These are phyloP conservation scores for Zanthoxylum bungeanum DNA, from an alignment of 345 rosid species.

Conservation along the genomic window DNA sequence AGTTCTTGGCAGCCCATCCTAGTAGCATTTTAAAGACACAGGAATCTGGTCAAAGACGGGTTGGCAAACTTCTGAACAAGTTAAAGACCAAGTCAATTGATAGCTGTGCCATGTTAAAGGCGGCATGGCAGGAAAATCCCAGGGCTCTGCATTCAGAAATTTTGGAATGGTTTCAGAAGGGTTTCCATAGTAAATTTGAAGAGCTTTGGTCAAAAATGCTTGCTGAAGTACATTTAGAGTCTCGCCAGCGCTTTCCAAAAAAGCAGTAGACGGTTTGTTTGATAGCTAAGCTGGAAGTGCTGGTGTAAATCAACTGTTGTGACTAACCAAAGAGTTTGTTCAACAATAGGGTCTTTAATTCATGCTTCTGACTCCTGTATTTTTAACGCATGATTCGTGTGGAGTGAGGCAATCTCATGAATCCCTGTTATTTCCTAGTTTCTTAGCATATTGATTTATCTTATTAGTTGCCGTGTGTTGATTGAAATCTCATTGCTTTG, in stretches of 20 bases:
- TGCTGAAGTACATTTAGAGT: constrained; percentile 39
- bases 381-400: not conserved
- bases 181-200: constrained; percentile 40
- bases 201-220: constrained; percentile 64
- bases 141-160: constrained; percentile 48
- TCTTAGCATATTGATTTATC: not conserved
- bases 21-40: constrained; percentile 52
- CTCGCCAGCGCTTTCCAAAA: constrained; percentile 29
- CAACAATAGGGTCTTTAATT: not conserved
- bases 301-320: not conserved
- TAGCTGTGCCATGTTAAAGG: constrained; percentile 45
- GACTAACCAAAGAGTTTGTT: not conserved
- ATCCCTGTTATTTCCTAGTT: not conserved
- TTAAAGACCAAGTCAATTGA: constrained; percentile 42
- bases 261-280: constrained; percentile 10
- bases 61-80: constrained; percentile 56
- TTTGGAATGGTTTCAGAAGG: constrained; percentile 68
- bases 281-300: not conserved
- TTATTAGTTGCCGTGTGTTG: not conserved
- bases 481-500: not conserved
- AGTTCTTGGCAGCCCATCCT: constrained; percentile 57
- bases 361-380: not conserved
- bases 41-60: constrained; percentile 57
- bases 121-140: constrained; percentile 51
- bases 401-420: not conserved